Evolutionary conservation across 805 yeast genomes (phyloP), one percentile per base, ranked within the genome.

Genomic region (Lipomyces chichibuensis): DNA sequence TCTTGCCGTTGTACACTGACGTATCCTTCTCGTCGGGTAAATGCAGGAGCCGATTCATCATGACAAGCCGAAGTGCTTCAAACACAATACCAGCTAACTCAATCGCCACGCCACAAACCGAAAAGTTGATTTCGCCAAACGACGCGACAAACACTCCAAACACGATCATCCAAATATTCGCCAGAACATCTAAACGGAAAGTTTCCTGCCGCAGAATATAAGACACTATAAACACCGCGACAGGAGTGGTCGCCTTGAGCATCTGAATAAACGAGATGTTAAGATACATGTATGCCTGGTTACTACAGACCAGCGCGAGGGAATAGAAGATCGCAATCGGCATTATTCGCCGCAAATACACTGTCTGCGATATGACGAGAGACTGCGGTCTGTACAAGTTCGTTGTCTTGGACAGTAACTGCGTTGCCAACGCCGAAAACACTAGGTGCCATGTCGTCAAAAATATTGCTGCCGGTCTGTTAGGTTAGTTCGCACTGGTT

Each of bases 231-330:
- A 72, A 70, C 32, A 72, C 74, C 11, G 70, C 72, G 17, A 72
- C 75, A 11, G 75, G 75, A 25, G 72, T 69, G 20, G 73, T 72
- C 9, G 75, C 75, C 59, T 72, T 72, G 14, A 72, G 67, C 75
- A 72, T 72, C 64, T 72, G 75, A 39, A 72, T 72, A 64, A 72
- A 72, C 29, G 75, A 65, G n/a, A 72, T 73, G 51, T 73, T 71
- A 33, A 72, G 69, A 65, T 72, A 72, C 35, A 72, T 46, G 62
- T 72, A 72, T 27, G 75, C 75, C 54, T 69, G 64, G 56, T 72
- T 72, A 60, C 59, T 65, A 62, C 67, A 71, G 23, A 71, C 71
- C 25, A 72, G 65, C 25, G 74, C 67, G n/a, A 72, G 58, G 3
- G 71, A 71, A 62, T 71, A 72, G 54, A 67, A 71, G n/a, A 73